Evolutionary conservation across 495 filamentous ascomycete genomes (phyloP), one percentile per base, ranked within the genome.

Genomic region (Tuber borchii): DNA sequence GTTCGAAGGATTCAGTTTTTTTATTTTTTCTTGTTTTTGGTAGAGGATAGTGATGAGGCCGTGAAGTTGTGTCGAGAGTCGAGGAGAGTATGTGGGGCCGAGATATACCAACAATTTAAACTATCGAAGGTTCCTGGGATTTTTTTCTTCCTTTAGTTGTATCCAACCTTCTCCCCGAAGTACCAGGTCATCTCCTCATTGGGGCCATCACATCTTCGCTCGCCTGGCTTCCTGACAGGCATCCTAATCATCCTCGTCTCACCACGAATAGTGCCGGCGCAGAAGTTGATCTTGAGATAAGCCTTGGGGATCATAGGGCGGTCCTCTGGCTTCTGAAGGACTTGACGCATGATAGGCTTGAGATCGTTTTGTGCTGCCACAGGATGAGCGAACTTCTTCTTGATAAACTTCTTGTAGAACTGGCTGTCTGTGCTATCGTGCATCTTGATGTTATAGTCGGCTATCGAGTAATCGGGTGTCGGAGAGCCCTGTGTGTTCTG

Each of bases 291-390:
- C 39, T 65, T 44, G 68, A 82, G 74, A 46, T 77, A 82, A 48
- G 73, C 71, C 51, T 82, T 82, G 19, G 51, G 34, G 40, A 79
- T 77, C 56, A 77, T 70, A 22, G 80, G 79, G 16, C 76, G 80
- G 46, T 82, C 80, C 44, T 82, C 80, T 19, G 75, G 79, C 72
- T 74, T 79, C 69, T 82, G 79, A 31, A 82, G 80, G 16, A 81
- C 75, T 16, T 71, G 74, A 51, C 80, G 80, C 80, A 82, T 79
- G 51, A 82, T 51, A 22, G 80, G 80, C 72, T 74, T 73, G 10
- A 82, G 72, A 51, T 77, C 76, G 51, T 77, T 75, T 39, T 69
- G 61, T 12, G 80, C 80, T 40, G 76, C 74, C 31, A 45, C 37
- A 14, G 80, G 68, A 44, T 82, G 70, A 26, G 73, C 56, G 45